Conservation (phyloP, 2,329 filamentous ascomycete species). For the Dactylellina parvicollis region DNA sequence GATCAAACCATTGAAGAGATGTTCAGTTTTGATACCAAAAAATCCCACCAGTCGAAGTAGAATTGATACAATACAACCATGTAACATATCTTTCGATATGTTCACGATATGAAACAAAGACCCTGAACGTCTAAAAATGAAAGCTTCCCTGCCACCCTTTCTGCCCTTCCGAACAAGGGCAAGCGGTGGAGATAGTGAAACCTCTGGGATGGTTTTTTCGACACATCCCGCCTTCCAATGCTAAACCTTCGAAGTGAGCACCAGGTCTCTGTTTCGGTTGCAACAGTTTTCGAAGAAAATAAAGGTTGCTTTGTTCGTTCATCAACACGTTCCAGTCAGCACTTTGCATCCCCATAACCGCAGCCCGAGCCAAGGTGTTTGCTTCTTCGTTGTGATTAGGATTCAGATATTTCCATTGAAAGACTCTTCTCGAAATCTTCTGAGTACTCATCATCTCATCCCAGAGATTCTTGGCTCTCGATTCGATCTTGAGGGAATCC, state of each 20-base stretch:
- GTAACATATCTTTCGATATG: not conserved
- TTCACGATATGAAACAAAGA: not conserved
- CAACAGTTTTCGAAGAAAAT: not conserved
- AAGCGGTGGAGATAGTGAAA: constrained; percentile 33
- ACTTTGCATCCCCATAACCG: constrained; percentile 7
- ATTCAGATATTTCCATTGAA: constrained; percentile 34
- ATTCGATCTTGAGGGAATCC: constrained; percentile 24
- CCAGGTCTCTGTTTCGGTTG: constrained; percentile 25
- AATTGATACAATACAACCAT: not conserved
- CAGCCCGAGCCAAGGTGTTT: not conserved
- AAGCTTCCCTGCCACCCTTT: constrained; percentile 41
- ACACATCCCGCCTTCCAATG: constrained; percentile 46
- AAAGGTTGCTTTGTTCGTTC: constrained; percentile 20
- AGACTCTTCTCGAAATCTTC: constrained; percentile 11
- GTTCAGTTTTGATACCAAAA: too few relatives aligned
- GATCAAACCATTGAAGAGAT: too few relatives aligned
- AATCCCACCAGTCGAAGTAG: too few relatives aligned
- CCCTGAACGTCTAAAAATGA: constrained; percentile 23
- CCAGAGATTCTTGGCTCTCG: constrained; percentile 36
- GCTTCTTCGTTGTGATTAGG: constrained; percentile 36
- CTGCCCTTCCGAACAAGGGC: constrained; percentile 12
- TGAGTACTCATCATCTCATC: constrained; percentile 30
- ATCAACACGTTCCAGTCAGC: constrained; percentile 3
- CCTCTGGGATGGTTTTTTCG: constrained; percentile 37
- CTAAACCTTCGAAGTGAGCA: constrained; percentile 22